phyloP scores from a whole-genome alignment of 23 red algal genomes.

The Chondrus crispus region DNA sequence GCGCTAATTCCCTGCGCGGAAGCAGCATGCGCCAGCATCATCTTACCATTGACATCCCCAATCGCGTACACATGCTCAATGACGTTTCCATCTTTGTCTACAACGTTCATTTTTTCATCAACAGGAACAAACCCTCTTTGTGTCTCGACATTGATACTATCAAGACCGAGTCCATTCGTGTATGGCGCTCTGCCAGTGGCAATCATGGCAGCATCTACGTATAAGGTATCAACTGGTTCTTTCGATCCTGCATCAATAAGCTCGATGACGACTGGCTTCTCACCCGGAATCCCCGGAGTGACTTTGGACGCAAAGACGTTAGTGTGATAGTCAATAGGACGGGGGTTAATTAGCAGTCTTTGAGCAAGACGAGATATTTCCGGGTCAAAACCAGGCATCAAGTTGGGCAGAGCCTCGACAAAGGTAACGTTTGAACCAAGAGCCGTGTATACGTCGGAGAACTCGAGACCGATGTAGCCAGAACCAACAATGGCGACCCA shows the following conservation, averaged over 20 bases:
- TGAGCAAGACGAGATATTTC: conserved; percentile 90
- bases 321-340: conserved; percentile 92
- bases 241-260: conserved; percentile 81
- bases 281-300: conserved; percentile 78
- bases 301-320: conserved; percentile 93
- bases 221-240: conserved; percentile 55
- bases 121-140: conserved; percentile 92
- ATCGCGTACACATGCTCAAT: conserved; percentile 89
- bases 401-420: conserved; percentile 92
- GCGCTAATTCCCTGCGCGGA: conserved; percentile 93
- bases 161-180: conserved; percentile 86
- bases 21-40: conserved; percentile 99
- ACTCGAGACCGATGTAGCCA: conserved; percentile 98
- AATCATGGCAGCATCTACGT: conserved; percentile 92
- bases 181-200: conserved; percentile 88
- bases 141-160: conserved; percentile 65
- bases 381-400: conserved; percentile 98
- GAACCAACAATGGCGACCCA: conserved; percentile 99
- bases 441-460: conserved; percentile 96
- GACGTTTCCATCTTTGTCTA: conserved; percentile 55
- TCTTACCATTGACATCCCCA: conserved; percentile 98
- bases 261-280: conserved; percentile 84
- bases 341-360: conserved; percentile 83
- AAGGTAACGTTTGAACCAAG: conserved; percentile 97
- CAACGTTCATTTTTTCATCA: conserved; percentile 92